phyloP scores from a whole-genome alignment of 768 basidiomycete genomes.

The Serendipita sp. region DNA sequence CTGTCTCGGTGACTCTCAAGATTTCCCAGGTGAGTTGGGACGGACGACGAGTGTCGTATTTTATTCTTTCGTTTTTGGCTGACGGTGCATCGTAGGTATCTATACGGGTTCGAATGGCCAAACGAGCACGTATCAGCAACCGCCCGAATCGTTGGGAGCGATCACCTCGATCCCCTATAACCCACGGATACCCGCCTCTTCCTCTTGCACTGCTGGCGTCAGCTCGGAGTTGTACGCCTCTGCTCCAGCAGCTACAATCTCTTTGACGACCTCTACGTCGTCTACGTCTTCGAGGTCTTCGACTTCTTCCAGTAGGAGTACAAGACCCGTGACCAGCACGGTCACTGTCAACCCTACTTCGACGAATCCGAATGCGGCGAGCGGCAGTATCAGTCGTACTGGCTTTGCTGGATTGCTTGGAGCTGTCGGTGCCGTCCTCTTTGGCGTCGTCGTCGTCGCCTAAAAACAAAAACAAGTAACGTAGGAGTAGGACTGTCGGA shows the following conservation, averaged over 20 bases:
- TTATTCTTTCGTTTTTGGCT: neutral
- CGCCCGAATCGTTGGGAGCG: constrained; percentile 12
- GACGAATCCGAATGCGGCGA: too few species aligned
- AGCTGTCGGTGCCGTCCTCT: too few species aligned
- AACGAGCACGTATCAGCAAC: constrained; percentile 14
- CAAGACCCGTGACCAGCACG: too few species aligned
- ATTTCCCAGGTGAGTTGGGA: constrained; percentile 30
- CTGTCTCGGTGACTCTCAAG: constrained; percentile 50
- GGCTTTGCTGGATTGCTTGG: too few species aligned
- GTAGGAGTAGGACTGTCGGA: too few species aligned
- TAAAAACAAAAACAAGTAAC: too few species aligned
- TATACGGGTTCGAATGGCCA: constrained; percentile 26
- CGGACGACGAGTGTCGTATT: neutral
- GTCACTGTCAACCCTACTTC: too few species aligned
- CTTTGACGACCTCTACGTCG: neutral
- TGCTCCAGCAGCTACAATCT: neutral
- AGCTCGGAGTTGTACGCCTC: constrained; percentile 12
- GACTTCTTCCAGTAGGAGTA: too few species aligned
- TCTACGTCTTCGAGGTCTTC: too few species aligned
- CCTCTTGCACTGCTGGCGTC: constrained; percentile 15
- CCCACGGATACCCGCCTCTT: constrained; percentile 16
- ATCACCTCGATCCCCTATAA: constrained; percentile 16
- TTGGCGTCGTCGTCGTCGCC: too few species aligned
- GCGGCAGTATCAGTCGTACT: too few species aligned
- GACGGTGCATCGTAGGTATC: constrained; percentile 10